These are phyloP conservation scores for Calonectria pauciramosa DNA, from an alignment of 2,329 filamentous ascomycete species.

Conservation along the genomic window DNA sequence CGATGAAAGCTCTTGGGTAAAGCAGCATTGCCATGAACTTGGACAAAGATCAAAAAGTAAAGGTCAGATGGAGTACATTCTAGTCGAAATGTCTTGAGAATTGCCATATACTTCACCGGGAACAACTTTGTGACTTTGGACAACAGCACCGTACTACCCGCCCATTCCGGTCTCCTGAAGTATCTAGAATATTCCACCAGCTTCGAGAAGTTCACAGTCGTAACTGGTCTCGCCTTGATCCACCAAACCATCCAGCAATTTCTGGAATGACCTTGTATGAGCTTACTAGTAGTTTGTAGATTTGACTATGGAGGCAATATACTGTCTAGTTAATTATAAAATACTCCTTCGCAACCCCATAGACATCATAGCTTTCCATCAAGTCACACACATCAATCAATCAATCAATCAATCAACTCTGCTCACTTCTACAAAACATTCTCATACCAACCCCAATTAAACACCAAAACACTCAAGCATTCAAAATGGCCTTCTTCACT, in stretches of 20 bases:
- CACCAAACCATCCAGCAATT: not conserved
- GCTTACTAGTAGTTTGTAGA: not conserved
- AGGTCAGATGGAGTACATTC: not conserved
- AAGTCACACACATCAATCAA: conserved; percentile 36
- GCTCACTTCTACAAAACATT: conserved; percentile 43
- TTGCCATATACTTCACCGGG: not conserved
- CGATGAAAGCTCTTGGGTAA: not conserved
- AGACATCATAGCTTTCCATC: conserved; percentile 41
- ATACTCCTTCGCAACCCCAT: conserved; percentile 28
- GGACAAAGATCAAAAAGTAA: not conserved
- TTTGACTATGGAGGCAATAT: not conserved
- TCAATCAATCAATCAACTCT: conserved; percentile 38
- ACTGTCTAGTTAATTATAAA: conserved; percentile 48
- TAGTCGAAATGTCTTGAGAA: not conserved
- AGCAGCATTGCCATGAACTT: not conserved
- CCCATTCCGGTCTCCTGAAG: not conserved
- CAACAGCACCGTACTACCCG: not conserved
- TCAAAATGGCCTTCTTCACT: conserved; percentile 73
- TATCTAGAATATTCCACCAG: not conserved
- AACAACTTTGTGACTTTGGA: not conserved
- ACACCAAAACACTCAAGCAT: conserved; percentile 35
- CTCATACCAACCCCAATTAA: conserved; percentile 37
- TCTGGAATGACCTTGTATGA: not conserved
- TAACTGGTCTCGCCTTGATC: not conserved
- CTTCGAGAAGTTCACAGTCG: not conserved